phyloP scores from a whole-genome alignment of 306 rosid genomes.

The Medicago lupulina region DNA sequence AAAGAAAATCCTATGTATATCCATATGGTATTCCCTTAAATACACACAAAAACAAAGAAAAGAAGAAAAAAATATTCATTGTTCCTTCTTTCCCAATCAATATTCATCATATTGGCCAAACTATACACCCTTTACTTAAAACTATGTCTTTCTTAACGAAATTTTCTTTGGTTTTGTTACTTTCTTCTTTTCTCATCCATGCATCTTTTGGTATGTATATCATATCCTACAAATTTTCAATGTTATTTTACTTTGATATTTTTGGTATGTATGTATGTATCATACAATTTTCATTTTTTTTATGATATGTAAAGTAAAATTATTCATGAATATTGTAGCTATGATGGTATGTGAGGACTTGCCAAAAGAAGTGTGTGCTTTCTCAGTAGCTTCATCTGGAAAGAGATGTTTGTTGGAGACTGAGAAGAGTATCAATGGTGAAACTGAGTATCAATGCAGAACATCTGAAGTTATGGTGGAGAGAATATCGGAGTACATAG shows the following conservation, averaged over 20 bases:
- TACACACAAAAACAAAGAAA: background rate
- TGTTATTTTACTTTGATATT: too few species aligned
- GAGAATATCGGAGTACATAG: constrained; percentile 68
- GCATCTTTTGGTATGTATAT: constrained; percentile 39
- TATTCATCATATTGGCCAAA: background rate
- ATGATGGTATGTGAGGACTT: constrained; percentile 67
- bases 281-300: too few species aligned
- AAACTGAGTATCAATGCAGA: constrained; percentile 63
- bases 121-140: constrained; percentile 10
- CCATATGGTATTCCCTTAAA: too few species aligned
- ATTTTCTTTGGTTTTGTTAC: constrained; percentile 39
- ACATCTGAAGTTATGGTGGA: constrained; percentile 81
- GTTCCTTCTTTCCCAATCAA: background rate
- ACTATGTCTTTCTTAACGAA: constrained; percentile 41
- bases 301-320: background rate
- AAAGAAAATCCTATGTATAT: too few species aligned
- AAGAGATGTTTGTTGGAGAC: constrained; percentile 83
- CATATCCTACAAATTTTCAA: too few species aligned
- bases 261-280: too few species aligned
- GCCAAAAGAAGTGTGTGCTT: constrained; percentile 68
- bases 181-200: constrained; percentile 44
- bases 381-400: constrained; percentile 76
- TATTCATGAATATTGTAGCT: constrained; percentile 32
- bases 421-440: constrained; percentile 47
- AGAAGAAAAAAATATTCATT: background rate